Evolutionary conservation across 1,284 basidiomycete species (phyloP).

Genomic region (Trametes hirsuta): DNA sequence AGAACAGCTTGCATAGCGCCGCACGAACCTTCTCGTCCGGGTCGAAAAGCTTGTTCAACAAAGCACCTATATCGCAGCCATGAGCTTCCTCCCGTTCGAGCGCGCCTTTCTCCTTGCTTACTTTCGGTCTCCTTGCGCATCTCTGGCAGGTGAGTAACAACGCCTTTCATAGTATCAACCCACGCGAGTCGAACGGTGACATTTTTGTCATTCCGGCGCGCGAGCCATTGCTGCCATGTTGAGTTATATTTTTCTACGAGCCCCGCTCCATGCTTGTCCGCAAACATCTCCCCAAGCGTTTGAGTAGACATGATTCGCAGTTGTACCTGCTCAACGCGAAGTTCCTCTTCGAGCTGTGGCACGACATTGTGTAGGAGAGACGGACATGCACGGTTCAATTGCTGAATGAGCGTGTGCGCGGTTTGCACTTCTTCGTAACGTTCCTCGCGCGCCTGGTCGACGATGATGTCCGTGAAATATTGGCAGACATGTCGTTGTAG

Average conservation of each 20-base stretch:
- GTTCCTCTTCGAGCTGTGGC: conserved; percentile 91
- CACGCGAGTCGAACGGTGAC: conserved; percentile 77
- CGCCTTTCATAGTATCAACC: conserved; percentile 69
- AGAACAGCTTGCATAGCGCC: conserved; percentile 82
- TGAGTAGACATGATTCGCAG: conserved; percentile 82
- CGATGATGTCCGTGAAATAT: conserved; percentile 89
- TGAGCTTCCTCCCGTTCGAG: not conserved
- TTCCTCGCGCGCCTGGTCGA: conserved; percentile 59
- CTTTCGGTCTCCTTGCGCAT: conserved; percentile 74
- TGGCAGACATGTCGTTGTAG: conserved; percentile 89
- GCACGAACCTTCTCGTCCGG: conserved; percentile 92
- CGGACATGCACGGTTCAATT: conserved; percentile 82
- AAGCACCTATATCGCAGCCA: conserved; percentile 48
- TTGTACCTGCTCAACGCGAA: conserved; percentile 76
- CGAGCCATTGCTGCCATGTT: conserved; percentile 88
- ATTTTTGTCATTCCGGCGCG: conserved; percentile 79
- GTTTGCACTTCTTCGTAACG: conserved; percentile 69
- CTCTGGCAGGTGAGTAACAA: conserved; percentile 73
- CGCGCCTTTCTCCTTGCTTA: conserved; percentile 25
- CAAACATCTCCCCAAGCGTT: conserved; percentile 90
- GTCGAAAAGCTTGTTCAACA: conserved; percentile 77
- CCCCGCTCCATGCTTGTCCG: conserved; percentile 72
- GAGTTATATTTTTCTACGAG: conserved; percentile 80
- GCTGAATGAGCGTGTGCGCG: conserved; percentile 87
- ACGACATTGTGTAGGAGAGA: conserved; percentile 87